phyloP scores from a whole-genome alignment of 306 rosid genomes.

The Lathyrus oleraceus region DNA sequence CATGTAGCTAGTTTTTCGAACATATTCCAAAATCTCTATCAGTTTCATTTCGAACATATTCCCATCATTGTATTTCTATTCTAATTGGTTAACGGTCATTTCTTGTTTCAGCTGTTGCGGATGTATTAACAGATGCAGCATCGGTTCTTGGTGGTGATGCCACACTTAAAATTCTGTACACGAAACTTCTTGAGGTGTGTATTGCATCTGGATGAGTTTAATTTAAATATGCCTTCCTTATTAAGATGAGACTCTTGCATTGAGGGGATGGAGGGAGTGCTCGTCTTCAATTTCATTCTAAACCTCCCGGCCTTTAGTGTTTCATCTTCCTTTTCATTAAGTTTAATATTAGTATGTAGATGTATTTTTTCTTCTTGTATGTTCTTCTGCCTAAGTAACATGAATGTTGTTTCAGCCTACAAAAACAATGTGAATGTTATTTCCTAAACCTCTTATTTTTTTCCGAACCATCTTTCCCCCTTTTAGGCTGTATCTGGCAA shows the following conservation, averaged over 20 bases:
- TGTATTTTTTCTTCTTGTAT: conserved; percentile 20
- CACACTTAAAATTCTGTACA: conserved; percentile 76
- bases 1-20: conserved; percentile 9
- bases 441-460: conserved; percentile 22
- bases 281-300: conserved; percentile 19
- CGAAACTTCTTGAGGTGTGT: conserved; percentile 90
- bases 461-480: neutral
- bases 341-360: neutral
- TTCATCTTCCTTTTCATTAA: conserved; percentile 13
- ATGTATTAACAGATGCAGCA: conserved; percentile 96
- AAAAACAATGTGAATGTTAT: neutral
- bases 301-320: neutral
- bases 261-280: conserved; percentile 21
- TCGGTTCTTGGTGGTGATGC: conserved; percentile 94
- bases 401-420: conserved; percentile 10
- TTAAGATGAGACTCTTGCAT: neutral
- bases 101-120: conserved; percentile 89
- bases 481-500: conserved; percentile 77
- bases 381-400: neutral
- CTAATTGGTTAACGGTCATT: conserved; percentile 36
- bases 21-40: neutral
- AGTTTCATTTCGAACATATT: too few relatives aligned
- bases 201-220: conserved; percentile 25
- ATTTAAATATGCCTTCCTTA: conserved; percentile 17
- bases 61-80: too few relatives aligned